Conservation (phyloP, 495 filamentous ascomycete species). For the Hyaloscypha hepaticicola region DNA sequence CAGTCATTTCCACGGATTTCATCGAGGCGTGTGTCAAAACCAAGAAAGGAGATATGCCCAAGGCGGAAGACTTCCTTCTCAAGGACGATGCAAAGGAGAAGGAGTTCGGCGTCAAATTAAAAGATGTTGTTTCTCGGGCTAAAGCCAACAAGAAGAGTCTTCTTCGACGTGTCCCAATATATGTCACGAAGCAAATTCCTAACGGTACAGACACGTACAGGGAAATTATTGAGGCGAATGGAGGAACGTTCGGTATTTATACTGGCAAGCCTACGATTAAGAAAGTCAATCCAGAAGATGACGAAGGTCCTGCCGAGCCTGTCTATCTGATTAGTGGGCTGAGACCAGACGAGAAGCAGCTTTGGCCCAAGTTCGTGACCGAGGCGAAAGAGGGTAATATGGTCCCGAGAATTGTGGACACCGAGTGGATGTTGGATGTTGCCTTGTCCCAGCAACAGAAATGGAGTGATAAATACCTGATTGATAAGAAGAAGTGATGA, state of each 20-base stretch:
- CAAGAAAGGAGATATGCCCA: conserved; percentile 52
- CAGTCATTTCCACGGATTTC: conserved; percentile 73
- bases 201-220: conserved; percentile 82
- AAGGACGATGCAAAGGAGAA: conserved; percentile 69
- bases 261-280: conserved; percentile 59
- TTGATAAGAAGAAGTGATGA: conserved; percentile 9
- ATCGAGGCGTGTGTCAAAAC: conserved; percentile 64
- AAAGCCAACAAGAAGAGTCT: conserved; percentile 73
- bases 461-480: conserved; percentile 61
- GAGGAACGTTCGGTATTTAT: conserved; percentile 78
- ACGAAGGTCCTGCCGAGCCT: conserved; percentile 61
- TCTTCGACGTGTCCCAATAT: conserved; percentile 69
- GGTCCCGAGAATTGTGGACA: conserved; percentile 70
- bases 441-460: conserved; percentile 80
- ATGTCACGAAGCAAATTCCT: conserved; percentile 72
- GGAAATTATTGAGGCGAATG: conserved; percentile 83
- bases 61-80: conserved; percentile 61
- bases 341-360: conserved; percentile 59
- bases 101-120: conserved; percentile 64
- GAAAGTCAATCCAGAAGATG: conserved; percentile 55
- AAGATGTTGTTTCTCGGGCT: conserved; percentile 63
- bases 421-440: conserved; percentile 87
- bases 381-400: conserved; percentile 71
- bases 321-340: conserved; percentile 73
- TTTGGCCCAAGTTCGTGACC: conserved; percentile 80